A percentile compares a stretch with the other conserved stretches of the same genome.
Conservation (phyloP, 352 stramenopile genomes). For the Halophytophthora polymorphica region DNA sequence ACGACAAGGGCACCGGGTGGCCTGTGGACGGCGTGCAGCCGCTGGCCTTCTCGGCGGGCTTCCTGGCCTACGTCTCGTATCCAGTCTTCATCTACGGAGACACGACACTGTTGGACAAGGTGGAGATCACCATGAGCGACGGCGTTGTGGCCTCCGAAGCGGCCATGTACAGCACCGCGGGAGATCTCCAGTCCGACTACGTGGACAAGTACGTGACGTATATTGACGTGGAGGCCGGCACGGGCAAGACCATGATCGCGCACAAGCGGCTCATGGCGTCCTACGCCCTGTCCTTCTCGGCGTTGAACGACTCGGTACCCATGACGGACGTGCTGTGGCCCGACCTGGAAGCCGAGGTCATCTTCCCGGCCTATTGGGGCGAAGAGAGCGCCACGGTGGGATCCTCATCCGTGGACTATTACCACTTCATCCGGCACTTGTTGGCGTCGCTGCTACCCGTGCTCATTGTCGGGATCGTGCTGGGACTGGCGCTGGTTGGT, state of each 20-base stretch:
- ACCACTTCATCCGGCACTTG: constrained; percentile 37
- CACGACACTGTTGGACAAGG: constrained; percentile 31
- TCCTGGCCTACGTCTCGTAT: constrained; percentile 69
- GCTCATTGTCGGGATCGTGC: constrained; percentile 39
- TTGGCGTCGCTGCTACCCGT: constrained; percentile 44
- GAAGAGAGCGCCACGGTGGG: constrained; percentile 41
- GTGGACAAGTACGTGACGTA: constrained; percentile 47
- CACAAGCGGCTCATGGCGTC: constrained; percentile 44
- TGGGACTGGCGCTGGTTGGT: constrained; percentile 29
- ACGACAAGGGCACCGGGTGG: constrained; percentile 33
- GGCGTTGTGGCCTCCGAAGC: constrained; percentile 33
- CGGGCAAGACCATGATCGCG: constrained; percentile 63
- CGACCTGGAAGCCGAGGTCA: constrained; percentile 34
- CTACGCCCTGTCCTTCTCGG: constrained; percentile 31
- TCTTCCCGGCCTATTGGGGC: constrained; percentile 36
- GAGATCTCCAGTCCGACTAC: constrained; percentile 42
- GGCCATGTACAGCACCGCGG: constrained; percentile 53
- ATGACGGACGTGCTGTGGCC: constrained; percentile 45
- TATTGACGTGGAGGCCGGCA: constrained; percentile 71
- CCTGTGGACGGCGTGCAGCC: constrained; percentile 68
- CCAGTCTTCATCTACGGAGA: constrained; percentile 68
- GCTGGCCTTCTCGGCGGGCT: constrained; percentile 59
- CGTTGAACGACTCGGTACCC: constrained; percentile 21
- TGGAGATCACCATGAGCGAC: constrained; percentile 59
- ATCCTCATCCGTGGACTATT: constrained; percentile 29